Evolutionary conservation across 75 land plant genomes (phyloP), one percentile per base, ranked within the genome.

Genomic region (Adiantum capillusveneris): DNA sequence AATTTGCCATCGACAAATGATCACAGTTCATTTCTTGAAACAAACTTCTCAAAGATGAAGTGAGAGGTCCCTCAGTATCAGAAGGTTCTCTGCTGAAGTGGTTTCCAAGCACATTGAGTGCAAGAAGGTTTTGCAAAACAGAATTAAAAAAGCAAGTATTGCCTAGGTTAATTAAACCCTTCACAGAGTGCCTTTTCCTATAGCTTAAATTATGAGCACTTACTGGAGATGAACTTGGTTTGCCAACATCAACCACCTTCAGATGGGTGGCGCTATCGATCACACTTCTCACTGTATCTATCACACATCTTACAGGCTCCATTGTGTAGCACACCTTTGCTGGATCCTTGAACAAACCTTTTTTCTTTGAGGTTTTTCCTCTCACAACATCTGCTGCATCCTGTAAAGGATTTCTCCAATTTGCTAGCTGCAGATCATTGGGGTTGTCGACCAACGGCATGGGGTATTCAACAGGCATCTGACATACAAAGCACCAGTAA

Each of bases 111-210:
- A 20, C 48, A 37, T 75, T 68, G 28, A 89, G 41, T 9, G 83
- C 85, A 1, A 94, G 61, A 21, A 94, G 57, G 57, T 94, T 94
- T 46, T 94, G 98, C 78, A 89, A 36, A 17, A 86, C 71, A 1
- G 98, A 89, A 64, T 94, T 94, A 56, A 94, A 89, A 65, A 94
- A 94, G 55, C 98, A 94, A 11, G 98, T 94, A 65, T 89, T 94
- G 0, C 98, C 91, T 60, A 94, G 66, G 64, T 94, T 94, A 29
- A 62, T 28, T 45, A 94, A 59, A 2, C 98, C 98, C 60, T 79
- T 69, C 16, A 84, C 79, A 0, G 55, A 44, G 45, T 74, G 68
- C 25, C 74, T 61, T 22, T 20, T 59, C 48, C 28, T 44, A 49
- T 56, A 29, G 64, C 5, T 28, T 44, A 21, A 25, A 9, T 25